Evolutionary conservation across 1,284 basidiomycete species (phyloP).

Genomic region (Fomitopsis schrenkii): DNA sequence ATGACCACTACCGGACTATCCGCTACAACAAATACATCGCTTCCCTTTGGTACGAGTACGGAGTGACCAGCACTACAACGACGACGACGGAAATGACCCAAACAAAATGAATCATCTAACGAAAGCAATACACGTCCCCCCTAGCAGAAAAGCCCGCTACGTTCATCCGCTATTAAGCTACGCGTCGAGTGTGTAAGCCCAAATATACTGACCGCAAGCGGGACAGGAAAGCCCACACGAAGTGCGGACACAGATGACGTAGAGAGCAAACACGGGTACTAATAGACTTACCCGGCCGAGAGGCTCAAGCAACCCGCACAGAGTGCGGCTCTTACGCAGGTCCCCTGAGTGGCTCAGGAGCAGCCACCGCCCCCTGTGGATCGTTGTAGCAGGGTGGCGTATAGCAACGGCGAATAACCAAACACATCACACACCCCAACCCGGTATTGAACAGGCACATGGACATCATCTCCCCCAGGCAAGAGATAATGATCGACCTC

Average conservation of each 20-base stretch:
- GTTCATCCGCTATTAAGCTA: too few species aligned
- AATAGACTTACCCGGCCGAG: too few species aligned
- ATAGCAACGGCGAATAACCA: background rate
- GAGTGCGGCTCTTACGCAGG: background rate
- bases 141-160: too few species aligned
- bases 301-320: background rate
- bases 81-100: too few species aligned
- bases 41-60: too few species aligned
- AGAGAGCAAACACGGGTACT: background rate
- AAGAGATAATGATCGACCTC: background rate
- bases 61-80: too few species aligned
- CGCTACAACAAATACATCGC: too few species aligned
- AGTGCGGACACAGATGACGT: too few species aligned
- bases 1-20: too few species aligned
- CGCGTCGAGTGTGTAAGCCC: background rate
- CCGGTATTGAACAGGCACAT: background rate
- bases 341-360: background rate
- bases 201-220: conserved; percentile 1
- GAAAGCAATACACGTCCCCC: too few species aligned
- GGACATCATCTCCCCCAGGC: background rate
- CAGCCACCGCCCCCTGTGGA: too few species aligned
- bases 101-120: too few species aligned
- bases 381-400: background rate
- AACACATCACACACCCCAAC: background rate
- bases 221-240: background rate